Evolutionary conservation across 371 early-diverging fungal species (phyloP).

Genomic region (Mortierella sp.): DNA sequence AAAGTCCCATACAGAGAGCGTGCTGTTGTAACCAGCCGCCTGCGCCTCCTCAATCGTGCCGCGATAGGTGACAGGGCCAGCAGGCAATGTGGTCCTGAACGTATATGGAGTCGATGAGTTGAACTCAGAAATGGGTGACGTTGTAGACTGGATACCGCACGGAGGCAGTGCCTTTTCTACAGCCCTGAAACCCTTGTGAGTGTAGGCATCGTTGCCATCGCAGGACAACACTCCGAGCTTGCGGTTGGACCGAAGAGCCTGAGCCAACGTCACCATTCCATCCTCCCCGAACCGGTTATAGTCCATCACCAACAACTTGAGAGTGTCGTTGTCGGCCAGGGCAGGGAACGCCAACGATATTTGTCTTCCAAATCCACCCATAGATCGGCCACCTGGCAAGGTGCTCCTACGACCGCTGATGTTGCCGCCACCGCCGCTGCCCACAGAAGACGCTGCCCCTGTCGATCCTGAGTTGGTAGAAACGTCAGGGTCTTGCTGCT

Average conservation of each 20-base stretch:
- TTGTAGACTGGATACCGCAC: neutral
- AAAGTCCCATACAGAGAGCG: constrained; percentile 38
- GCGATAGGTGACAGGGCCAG: constrained; percentile 16
- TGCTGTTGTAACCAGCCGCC: constrained; percentile 41
- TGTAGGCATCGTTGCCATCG: constrained; percentile 53
- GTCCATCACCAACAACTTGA: constrained; percentile 41
- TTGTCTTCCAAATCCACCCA: constrained; percentile 43
- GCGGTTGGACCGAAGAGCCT: constrained; percentile 32
- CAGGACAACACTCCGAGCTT: constrained; percentile 29
- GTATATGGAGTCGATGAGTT: neutral
- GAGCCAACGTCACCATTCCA: constrained; percentile 33
- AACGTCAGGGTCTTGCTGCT: neutral
- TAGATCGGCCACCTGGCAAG: constrained; percentile 15
- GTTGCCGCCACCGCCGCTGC: neutral
- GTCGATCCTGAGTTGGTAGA: neutral
- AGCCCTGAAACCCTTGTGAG: constrained; percentile 36
- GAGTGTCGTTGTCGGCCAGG: constrained; percentile 30
- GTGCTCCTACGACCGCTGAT: neutral
- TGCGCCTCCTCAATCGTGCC: constrained; percentile 42
- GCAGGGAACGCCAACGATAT: constrained; percentile 39
- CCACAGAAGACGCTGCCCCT: neutral
- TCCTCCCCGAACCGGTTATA: constrained; percentile 50
- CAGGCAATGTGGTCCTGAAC: neutral
- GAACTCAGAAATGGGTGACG: neutral
- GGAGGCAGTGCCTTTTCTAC: constrained; percentile 41